Conservation (phyloP, 768 basidiomycete genomes). For the Dioszegia crocea region DNA sequence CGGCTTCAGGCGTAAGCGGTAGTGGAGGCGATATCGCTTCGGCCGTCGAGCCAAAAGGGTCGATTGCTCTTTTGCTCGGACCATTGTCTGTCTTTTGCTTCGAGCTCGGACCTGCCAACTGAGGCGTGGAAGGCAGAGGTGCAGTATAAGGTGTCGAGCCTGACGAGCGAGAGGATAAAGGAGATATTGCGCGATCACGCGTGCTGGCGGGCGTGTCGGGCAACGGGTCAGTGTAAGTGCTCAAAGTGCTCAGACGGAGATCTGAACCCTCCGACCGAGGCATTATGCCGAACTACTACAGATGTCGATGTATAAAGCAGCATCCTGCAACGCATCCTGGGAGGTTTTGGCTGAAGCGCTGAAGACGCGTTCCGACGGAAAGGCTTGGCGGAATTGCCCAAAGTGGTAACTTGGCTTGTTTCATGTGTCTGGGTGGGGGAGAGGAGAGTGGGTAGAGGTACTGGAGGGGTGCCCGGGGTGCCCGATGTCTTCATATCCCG, state of each 20-base stretch:
- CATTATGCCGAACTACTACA: too few relatives aligned
- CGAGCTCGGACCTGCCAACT: neutral
- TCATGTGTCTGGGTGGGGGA: too few relatives aligned
- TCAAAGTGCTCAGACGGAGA: neutral
- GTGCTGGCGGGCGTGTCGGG: constrained; percentile 3
- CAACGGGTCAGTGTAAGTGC: constrained; percentile 5
- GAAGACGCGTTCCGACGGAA: too few relatives aligned
- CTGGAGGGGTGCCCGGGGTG: too few relatives aligned
- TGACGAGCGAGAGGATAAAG: neutral
- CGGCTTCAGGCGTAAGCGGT: neutral
- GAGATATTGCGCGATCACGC: neutral
- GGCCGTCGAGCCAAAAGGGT: neutral
- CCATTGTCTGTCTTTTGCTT: neutral
- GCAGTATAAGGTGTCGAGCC: neutral
- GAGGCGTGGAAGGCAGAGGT: constrained; percentile 1
- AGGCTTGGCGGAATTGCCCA: too few relatives aligned
- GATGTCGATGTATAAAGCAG: too few relatives aligned
- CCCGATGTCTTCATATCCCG: too few relatives aligned
- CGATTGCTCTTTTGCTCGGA: too few relatives aligned
- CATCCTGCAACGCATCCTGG: too few relatives aligned
- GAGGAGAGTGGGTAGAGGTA: too few relatives aligned
- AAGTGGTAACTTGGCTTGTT: neutral
- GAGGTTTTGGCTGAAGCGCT: too few relatives aligned
- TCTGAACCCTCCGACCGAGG: neutral
- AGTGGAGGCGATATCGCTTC: neutral